Percentiles rank a stretch among this genome's conserved stretches.
phyloP scores from a whole-genome alignment of 2,329 filamentous ascomycete species.

The Fusarium pseudonygamai region DNA sequence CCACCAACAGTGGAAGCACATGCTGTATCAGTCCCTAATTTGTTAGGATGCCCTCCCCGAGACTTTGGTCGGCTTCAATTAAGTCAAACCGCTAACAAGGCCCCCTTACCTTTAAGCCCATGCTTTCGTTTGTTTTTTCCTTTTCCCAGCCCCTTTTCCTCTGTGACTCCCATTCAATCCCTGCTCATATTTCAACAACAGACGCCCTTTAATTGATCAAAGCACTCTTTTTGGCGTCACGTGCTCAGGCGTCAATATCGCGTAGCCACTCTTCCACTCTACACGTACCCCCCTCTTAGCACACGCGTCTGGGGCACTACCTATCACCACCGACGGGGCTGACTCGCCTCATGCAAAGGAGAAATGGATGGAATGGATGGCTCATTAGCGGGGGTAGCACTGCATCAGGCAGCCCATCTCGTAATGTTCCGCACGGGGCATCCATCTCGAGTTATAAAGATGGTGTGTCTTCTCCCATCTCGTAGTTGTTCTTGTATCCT shows the following conservation, averaged over 20 bases:
- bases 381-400: constrained; percentile 29
- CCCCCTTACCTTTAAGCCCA: constrained; percentile 20
- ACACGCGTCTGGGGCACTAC: constrained; percentile 32
- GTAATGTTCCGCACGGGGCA: constrained; percentile 37
- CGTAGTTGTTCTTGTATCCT: background rate
- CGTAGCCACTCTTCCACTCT: background rate
- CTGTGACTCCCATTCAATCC: constrained; percentile 22
- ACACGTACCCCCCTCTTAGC: constrained; percentile 14
- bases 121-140: background rate
- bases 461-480: constrained; percentile 18
- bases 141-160: constrained; percentile 26
- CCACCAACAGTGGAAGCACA: constrained; percentile 7
- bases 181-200: constrained; percentile 5
- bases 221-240: constrained; percentile 18
- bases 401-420: constrained; percentile 35
- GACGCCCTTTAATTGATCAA: constrained; percentile 15
- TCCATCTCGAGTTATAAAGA: constrained; percentile 42
- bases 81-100: constrained; percentile 15
- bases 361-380: constrained; percentile 1
- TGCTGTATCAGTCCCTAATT: constrained; percentile 2
- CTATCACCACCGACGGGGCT: constrained; percentile 37
- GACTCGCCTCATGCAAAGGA: constrained; percentile 34
- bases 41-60: constrained; percentile 6
- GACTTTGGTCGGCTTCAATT: constrained; percentile 14
- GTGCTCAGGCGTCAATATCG: constrained; percentile 27